Base-by-base conservation (phyloP, 352 stramenopile genomes). In the Aphanomyces invadans region DNA sequence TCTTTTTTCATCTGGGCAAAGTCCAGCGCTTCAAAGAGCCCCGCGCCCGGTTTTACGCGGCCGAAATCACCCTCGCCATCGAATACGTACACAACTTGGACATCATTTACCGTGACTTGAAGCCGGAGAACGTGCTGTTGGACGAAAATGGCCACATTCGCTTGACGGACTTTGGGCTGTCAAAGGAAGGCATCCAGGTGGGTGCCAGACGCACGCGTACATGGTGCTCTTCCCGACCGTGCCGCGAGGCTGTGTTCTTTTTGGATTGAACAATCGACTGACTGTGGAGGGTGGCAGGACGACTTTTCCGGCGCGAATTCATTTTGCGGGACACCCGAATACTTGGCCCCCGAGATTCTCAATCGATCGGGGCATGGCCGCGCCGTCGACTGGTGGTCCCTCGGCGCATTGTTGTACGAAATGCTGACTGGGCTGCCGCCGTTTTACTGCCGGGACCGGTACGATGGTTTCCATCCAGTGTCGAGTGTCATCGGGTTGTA, bases 271-370 rank as follows among this genome's bases (percentile, higher is more conserved):
- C 17, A 17, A 12, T 49, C 55, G 19, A 61, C 90, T n/a, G n/a
- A n/a, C n/a, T n/a, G n/a, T n/a, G n/a, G n/a, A n/a, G n/a, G n/a
- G n/a, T n/a, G n/a, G n/a, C n/a, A 72, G 54, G 81, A 95, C 54
- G 95, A 97, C 61, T 96, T 96, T 29, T 92, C 81, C 4, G 96
- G 97, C 45, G 96, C 97, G 23, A 97, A 98, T 68, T 98, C 90
- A 53, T 99, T 99, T 73, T 98, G 92, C 68, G 96, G 97, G 51
- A 99, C 96, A 45, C 96, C 96, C 19, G 95, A 99, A 78, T 99
- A 99, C 76, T 81, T 99, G n/a, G 95, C 97, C n/a, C 97, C 97
- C 7, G 97, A 99, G 87, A 98, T 99, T 75, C 78, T 99, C 12
- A 97, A 98, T 76, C 83, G 96, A 33, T 88, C 83, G 26, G 96